Evolutionary conservation across 2,329 filamentous ascomycete genomes (phyloP).

Genomic region (Aspergillus oerlinghausenensis): DNA sequence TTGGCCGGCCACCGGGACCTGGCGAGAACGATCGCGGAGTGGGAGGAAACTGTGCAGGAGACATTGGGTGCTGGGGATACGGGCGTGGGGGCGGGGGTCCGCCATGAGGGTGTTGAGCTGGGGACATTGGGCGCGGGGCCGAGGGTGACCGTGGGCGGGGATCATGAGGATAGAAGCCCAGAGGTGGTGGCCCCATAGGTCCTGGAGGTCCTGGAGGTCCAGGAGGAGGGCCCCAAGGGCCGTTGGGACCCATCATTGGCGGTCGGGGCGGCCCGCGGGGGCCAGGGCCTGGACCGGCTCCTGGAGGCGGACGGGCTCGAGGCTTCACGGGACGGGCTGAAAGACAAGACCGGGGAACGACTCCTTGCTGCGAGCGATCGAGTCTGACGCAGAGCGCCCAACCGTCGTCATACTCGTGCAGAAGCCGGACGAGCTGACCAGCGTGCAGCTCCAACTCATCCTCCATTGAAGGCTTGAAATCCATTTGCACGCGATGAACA

Average conservation of each 20-base stretch:
- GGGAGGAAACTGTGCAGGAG: constrained; percentile 32
- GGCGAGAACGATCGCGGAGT: constrained; percentile 35
- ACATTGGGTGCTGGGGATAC: constrained; percentile 27
- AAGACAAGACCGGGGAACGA: constrained; percentile 87
- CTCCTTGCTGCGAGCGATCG: constrained; percentile 87
- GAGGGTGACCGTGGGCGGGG: constrained; percentile 11
- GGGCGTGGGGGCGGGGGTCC: constrained; percentile 25
- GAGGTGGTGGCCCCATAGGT: constrained; percentile 22
- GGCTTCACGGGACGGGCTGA: constrained; percentile 90
- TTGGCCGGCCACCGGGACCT: constrained; percentile 19
- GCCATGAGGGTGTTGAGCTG: constrained; percentile 18
- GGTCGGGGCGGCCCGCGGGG: constrained; percentile 25
- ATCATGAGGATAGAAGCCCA: constrained; percentile 33
- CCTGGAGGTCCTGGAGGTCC: constrained; percentile 17
- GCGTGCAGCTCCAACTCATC: constrained; percentile 80
- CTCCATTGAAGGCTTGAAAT: constrained; percentile 87
- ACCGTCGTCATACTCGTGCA: constrained; percentile 97
- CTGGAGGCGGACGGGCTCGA: constrained; percentile 49
- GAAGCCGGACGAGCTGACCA: constrained; percentile 78
- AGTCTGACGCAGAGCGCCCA: constrained; percentile 93
- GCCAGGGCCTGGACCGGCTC: constrained; percentile 26
- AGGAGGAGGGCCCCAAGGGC: constrained; percentile 11
- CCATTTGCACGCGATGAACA: constrained; percentile 89
- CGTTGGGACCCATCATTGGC: constrained; percentile 30
- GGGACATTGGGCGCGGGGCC: constrained; percentile 25